Conservation (phyloP, 73 alveolate genomes). For the Uronychia setigera region DNA sequence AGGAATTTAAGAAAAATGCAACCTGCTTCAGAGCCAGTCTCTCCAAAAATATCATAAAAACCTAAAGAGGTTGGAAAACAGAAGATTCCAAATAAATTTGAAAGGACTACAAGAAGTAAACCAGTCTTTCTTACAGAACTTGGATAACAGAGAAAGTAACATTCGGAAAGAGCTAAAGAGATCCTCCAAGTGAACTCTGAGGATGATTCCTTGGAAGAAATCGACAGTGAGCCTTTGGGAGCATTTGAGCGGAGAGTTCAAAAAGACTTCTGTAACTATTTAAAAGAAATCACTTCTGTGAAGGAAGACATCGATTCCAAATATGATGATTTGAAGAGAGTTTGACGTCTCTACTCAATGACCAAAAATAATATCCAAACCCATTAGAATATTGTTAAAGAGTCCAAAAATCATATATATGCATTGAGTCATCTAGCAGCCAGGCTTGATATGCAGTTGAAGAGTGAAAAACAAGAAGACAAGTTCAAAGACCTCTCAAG, state of each 20-base stretch:
- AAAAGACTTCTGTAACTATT: not conserved
- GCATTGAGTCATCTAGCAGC: not conserved
- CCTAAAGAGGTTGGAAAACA: not conserved
- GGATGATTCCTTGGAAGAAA: too few species aligned
- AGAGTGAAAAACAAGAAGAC: not conserved
- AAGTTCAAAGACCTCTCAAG: not conserved
- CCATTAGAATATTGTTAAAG: not conserved
- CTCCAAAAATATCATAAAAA: not conserved
- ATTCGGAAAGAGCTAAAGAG: not conserved
- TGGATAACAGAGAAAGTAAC: not conserved
- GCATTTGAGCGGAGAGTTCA: not conserved
- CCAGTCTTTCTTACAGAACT: not conserved
- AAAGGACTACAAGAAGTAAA: not conserved
- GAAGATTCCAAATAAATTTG: not conserved
- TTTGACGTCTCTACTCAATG: not conserved
- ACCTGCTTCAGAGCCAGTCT: too few species aligned
- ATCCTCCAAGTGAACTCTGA: not conserved
- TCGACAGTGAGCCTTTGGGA: not conserved
- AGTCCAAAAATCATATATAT: not conserved
- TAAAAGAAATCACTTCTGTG: not conserved
- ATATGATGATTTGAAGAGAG: not conserved
- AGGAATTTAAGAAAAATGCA: too few species aligned
- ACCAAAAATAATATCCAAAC: not conserved
- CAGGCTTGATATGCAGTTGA: not conserved
- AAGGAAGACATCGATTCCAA: not conserved